Conservation (phyloP, 805 yeast genomes). For the Saccharomyces cerevisiae region DNA sequence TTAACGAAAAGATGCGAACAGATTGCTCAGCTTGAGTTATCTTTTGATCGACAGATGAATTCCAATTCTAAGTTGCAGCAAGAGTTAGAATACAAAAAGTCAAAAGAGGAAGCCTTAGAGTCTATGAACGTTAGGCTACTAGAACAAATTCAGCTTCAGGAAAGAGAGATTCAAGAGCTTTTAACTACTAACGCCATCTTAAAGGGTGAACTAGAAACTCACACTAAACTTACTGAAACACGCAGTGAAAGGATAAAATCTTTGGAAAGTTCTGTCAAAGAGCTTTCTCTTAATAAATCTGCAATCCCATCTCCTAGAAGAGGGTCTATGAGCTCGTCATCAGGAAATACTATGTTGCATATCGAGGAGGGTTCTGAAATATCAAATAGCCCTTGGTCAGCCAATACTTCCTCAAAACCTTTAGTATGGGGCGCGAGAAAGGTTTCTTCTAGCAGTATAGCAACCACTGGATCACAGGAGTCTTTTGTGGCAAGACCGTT, state of each 20-base stretch:
- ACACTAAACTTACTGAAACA: slow-evolving; percentile 8
- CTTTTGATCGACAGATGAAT: slow-evolving; percentile 15
- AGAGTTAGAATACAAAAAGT: slow-evolving; percentile 5
- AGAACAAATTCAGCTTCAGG: slow-evolving; percentile 16
- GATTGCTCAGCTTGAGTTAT: slow-evolving; percentile 15
- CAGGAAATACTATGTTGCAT: slow-evolving; percentile 9
- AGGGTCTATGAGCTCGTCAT: slow-evolving; percentile 8
- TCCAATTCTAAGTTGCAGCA: slow-evolving; percentile 6
- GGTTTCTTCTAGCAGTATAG: slow-evolving; percentile 12
- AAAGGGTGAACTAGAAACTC: slow-evolving; percentile 12
- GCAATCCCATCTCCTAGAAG: not conserved
- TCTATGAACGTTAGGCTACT: slow-evolving; percentile 19
- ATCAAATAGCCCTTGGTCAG: slow-evolving; percentile 4
- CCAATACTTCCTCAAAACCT: not conserved
- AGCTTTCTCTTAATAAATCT: not conserved
- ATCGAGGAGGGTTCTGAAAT: slow-evolving; percentile 11
- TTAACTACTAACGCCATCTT: slow-evolving; percentile 11
- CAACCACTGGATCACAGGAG: slow-evolving; percentile 10
- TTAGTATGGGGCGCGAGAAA: slow-evolving; percentile 7
- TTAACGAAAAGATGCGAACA: slow-evolving; percentile 20
- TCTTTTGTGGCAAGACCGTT: slow-evolving; percentile 6
- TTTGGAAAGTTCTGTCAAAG: slow-evolving; percentile 11
- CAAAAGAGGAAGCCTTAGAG: slow-evolving; percentile 13
- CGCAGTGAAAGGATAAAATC: slow-evolving; percentile 10
- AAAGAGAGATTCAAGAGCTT: slow-evolving; percentile 12